These are phyloP conservation scores for Botrytis galanthina DNA, from an alignment of 2,329 filamentous ascomycete genomes.

Conservation along the genomic window DNA sequence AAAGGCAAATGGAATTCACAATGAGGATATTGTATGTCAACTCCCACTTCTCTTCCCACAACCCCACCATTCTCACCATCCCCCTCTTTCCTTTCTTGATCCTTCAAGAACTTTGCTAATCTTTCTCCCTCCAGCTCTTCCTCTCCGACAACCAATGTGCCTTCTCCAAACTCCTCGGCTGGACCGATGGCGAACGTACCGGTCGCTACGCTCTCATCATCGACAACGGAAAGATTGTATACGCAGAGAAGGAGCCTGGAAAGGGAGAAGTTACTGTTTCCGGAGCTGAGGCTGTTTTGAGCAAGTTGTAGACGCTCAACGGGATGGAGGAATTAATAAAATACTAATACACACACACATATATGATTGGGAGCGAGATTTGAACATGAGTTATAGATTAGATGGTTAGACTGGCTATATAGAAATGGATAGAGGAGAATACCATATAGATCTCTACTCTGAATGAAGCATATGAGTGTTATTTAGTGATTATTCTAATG, in stretches of 20 bases:
- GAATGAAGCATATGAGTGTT: not conserved
- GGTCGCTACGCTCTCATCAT: constrained; percentile 65
- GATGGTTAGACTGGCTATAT: not conserved
- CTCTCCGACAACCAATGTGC: constrained; percentile 61
- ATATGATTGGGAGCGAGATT: constrained; percentile 5
- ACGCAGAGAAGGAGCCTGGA: constrained; percentile 60
- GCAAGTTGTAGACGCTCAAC: constrained; percentile 30
- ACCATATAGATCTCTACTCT: constrained; percentile 18
- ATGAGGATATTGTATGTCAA: constrained; percentile 57
- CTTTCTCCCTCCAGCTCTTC: constrained; percentile 52
- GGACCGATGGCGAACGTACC: constrained; percentile 60
- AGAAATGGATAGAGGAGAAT: constrained; percentile 9
- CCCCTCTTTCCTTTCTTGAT: not conserved
- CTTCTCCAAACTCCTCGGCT: constrained; percentile 65
- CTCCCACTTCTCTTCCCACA: not conserved
- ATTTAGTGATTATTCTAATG: not conserved
- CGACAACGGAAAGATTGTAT: constrained; percentile 65
- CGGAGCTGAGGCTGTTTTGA: constrained; percentile 37
- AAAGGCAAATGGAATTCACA: constrained; percentile 66
- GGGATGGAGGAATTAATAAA: not conserved
- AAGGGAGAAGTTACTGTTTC: constrained; percentile 35
- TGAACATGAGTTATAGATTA: not conserved
- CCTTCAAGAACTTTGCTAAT: not conserved
- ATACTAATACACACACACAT: not conserved
- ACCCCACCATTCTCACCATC: not conserved